These are phyloP conservation scores for Cordyceps javanica DNA, from an alignment of 2,329 filamentous ascomycete species.

Conservation along the genomic window DNA sequence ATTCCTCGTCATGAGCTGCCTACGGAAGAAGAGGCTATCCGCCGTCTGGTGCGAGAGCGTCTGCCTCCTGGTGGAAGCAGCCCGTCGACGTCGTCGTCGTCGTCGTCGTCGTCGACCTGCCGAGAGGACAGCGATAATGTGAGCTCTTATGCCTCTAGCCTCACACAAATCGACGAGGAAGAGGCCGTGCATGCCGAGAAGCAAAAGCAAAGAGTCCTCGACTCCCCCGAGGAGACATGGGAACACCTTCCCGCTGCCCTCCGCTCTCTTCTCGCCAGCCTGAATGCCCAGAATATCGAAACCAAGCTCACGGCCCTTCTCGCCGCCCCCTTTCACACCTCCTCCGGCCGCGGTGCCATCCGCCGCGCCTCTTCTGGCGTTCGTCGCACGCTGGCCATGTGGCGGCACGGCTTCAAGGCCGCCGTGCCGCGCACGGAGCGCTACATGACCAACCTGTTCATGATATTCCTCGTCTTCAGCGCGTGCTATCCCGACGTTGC, in stretches of 20 bases:
- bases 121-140: not conserved
- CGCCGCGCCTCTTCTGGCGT: conserved; percentile 9
- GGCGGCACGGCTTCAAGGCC: conserved; percentile 15
- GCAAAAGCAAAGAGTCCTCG: conserved; percentile 3
- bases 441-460: conserved; percentile 16
- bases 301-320: conserved; percentile 13
- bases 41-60: conserved; percentile 12
- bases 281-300: conserved; percentile 15
- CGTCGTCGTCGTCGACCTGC: not conserved
- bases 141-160: not conserved
- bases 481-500: conserved; percentile 17
- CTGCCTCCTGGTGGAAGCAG: not conserved
- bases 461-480: conserved; percentile 17
- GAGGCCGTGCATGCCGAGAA: not conserved
- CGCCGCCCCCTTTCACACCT: conserved; percentile 12
- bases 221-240: conserved; percentile 16
- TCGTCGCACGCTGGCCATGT: conserved; percentile 16
- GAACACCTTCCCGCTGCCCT: conserved; percentile 7
- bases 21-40: conserved; percentile 12
- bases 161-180: not conserved
- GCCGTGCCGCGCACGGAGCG: conserved; percentile 15
- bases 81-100: not conserved
- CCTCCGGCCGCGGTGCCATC: conserved; percentile 12
- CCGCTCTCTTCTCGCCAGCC: conserved; percentile 13
- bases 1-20: conserved; percentile 12